Evolutionary conservation across 495 filamentous ascomycete species (phyloP).

Genomic region (Aspergillus sclerotioniger): DNA sequence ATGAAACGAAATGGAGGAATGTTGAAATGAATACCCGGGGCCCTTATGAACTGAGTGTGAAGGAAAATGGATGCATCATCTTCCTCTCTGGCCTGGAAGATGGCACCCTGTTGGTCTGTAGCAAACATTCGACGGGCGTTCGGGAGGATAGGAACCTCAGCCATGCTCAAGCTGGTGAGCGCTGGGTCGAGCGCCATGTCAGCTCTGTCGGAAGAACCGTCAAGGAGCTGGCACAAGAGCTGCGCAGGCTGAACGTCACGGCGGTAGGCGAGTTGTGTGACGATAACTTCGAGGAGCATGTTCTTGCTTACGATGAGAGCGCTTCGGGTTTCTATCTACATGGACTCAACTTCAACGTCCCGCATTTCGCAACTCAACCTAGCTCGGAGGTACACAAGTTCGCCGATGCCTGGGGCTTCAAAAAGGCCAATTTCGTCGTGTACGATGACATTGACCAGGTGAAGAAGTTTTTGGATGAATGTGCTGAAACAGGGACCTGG

Average conservation of each 20-base stretch:
- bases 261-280: slow-evolving; percentile 97
- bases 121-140: slow-evolving; percentile 91
- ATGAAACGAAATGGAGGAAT: slow-evolving; percentile 75
- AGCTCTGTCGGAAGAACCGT: slow-evolving; percentile 68
- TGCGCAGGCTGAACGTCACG: slow-evolving; percentile 81
- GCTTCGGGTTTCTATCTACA: slow-evolving; percentile 91
- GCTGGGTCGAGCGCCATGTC: slow-evolving; percentile 81
- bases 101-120: slow-evolving; percentile 85
- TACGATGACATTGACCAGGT: slow-evolving; percentile 72
- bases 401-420: slow-evolving; percentile 91
- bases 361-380: slow-evolving; percentile 82
- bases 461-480: slow-evolving; percentile 74
- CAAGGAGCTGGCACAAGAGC: slow-evolving; percentile 68
- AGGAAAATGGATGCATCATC: slow-evolving; percentile 99
- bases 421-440: slow-evolving; percentile 76
- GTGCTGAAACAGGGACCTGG: slow-evolving; percentile 82
- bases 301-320: slow-evolving; percentile 82
- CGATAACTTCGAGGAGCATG: slow-evolving; percentile 94
- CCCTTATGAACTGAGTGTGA: slow-evolving; percentile 93
- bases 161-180: slow-evolving; percentile 83
- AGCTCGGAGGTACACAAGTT: slow-evolving; percentile 78
- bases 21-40: slow-evolving; percentile 74
- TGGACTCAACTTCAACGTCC: slow-evolving; percentile 91
- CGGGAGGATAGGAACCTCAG: slow-evolving; percentile 65
- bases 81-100: slow-evolving; percentile 92